Percentiles rank a stretch among this genome's conserved stretches.
These are phyloP conservation scores for Trichoderma atrobrunneum DNA, from an alignment of 2,329 filamentous ascomycete species.

Conservation along the genomic window DNA sequence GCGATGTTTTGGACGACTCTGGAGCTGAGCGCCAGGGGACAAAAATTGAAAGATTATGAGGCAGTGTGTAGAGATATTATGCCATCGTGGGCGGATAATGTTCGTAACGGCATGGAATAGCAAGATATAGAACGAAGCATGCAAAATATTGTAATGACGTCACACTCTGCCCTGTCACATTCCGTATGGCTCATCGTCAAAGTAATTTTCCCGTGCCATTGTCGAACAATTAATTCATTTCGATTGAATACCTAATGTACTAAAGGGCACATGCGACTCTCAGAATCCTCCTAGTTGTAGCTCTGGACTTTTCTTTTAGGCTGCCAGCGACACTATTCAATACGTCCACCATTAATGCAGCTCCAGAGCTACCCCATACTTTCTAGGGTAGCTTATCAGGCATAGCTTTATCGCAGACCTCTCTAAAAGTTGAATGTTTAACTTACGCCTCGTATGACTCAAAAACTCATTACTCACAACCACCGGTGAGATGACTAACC, in stretches of 20 bases:
- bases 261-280: not conserved
- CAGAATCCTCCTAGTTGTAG: not conserved
- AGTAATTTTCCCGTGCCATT: not conserved
- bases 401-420: not conserved
- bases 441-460: not conserved
- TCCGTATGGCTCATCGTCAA: not conserved
- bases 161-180: not conserved
- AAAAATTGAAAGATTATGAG: conserved; percentile 66
- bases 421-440: not conserved
- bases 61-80: conserved; percentile 65
- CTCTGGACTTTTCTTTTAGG: not conserved
- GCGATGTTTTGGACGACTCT: conserved; percentile 98
- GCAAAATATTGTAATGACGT: not conserved
- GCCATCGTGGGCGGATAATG: conserved; percentile 59
- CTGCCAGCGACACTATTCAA: not conserved
- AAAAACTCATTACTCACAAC: not conserved
- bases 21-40: conserved; percentile 54
- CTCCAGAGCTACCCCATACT: not conserved
- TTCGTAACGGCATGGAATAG: not conserved
- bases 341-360: not conserved
- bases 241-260: not conserved
- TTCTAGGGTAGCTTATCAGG: not conserved
- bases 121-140: not conserved
- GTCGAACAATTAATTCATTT: not conserved
- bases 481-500: not conserved